Conservation (phyloP, 768 basidiomycete species). For the Panus rudis region DNA sequence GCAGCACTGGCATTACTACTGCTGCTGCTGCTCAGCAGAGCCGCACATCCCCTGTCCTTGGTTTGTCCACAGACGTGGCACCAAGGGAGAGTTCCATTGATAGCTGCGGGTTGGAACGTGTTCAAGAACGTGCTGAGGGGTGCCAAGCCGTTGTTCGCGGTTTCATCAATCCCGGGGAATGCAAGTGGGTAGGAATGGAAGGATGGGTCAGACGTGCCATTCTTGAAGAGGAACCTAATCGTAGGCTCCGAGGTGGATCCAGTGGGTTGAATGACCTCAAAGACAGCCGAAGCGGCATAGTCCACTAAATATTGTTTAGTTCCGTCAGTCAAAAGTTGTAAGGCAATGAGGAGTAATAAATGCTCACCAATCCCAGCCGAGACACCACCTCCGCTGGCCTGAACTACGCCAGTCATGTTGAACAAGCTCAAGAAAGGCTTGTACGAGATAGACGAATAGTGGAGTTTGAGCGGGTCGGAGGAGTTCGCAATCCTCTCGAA, state of each 20-base stretch:
- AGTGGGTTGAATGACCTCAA: constrained; percentile 48
- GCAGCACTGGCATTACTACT: background rate
- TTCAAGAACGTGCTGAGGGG: constrained; percentile 45
- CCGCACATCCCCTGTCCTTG: constrained; percentile 44
- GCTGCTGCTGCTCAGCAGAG: constrained; percentile 1
- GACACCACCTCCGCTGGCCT: constrained; percentile 39
- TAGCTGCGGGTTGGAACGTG: constrained; percentile 34
- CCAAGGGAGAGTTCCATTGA: constrained; percentile 51
- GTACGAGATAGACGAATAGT: constrained; percentile 57
- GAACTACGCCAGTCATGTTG: constrained; percentile 59
- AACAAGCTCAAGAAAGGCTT: constrained; percentile 75
- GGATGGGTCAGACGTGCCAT: constrained; percentile 42
- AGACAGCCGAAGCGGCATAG: constrained; percentile 51
- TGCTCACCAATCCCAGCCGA: constrained; percentile 51
- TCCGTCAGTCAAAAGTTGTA: background rate
- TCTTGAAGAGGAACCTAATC: constrained; percentile 62
- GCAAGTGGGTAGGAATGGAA: constrained; percentile 37
- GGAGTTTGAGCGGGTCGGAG: constrained; percentile 47
- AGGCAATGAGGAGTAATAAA: background rate
- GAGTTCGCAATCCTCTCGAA: constrained; percentile 43
- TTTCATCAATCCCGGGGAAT: constrained; percentile 17
- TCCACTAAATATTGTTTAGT: constrained; percentile 34
- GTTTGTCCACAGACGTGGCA: constrained; percentile 51
- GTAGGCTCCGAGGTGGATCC: constrained; percentile 36
- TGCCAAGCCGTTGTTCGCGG: constrained; percentile 32